A percentile compares a stretch with the other conserved stretches of the same genome.
phyloP scores from a whole-genome alignment of 140 eudicot genomes.

The Senecio squalidus region DNA sequence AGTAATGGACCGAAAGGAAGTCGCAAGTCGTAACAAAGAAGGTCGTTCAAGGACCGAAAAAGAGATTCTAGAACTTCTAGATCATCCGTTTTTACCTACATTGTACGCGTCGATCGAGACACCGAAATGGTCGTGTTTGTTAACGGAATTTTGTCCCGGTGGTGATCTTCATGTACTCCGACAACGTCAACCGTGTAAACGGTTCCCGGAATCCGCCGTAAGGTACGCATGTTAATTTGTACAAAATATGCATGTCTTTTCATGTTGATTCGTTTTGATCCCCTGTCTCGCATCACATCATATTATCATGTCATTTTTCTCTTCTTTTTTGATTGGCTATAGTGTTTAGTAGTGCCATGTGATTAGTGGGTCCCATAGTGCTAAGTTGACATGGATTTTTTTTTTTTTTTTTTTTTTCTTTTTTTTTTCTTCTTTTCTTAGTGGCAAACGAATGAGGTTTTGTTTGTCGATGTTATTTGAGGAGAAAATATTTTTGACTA shows the following conservation, averaged over 20 bases:
- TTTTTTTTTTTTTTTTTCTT: too few species aligned
- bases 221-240: not conserved
- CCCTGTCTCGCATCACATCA: constrained; percentile 13
- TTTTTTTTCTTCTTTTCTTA: too few species aligned
- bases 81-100: constrained; percentile 74
- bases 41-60: constrained; percentile 55
- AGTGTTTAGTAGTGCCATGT: constrained; percentile 13
- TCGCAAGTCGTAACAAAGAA: constrained; percentile 67
- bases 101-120: constrained; percentile 62
- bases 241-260: constrained; percentile 20
- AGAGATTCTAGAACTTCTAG: constrained; percentile 65
- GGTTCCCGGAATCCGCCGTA: constrained; percentile 68
- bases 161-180: constrained; percentile 93
- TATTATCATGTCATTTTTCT: too few species aligned
- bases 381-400: not conserved
- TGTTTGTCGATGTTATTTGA: too few species aligned
- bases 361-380: not conserved
- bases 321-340: constrained; percentile 7
- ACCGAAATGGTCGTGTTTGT: constrained; percentile 58
- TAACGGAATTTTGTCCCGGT: constrained; percentile 92
- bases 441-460: too few species aligned
- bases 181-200: constrained; percentile 72
- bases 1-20: constrained; percentile 71
- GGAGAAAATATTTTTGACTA: too few species aligned
- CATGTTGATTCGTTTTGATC: constrained; percentile 11